phyloP scores from a whole-genome alignment of 345 rosid species.

The Isatis tinctoria region DNA sequence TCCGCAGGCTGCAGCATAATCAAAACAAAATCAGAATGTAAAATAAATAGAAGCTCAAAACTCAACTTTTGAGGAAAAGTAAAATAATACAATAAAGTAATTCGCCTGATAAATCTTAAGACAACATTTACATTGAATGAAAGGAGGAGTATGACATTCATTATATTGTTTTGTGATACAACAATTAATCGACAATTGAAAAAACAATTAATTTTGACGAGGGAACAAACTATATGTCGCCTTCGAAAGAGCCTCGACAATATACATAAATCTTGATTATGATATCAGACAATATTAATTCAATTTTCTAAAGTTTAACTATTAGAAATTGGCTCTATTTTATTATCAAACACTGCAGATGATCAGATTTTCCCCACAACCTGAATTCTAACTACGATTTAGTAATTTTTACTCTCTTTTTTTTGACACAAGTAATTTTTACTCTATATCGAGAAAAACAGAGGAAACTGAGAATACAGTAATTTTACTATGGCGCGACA shows the following conservation, averaged over 20 bases:
- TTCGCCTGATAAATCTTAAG: neutral
- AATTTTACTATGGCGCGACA: neutral
- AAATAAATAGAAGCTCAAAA: neutral
- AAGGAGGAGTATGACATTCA: neutral
- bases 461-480: neutral
- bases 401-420: neutral
- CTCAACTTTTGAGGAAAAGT: neutral
- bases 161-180: neutral
- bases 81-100: neutral
- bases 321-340: neutral
- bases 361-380: neutral
- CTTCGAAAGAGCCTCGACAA: neutral
- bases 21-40: neutral
- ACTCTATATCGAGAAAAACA: neutral
- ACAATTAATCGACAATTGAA: neutral
- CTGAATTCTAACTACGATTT: neutral
- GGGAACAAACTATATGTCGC: neutral
- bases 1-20: too few species aligned
- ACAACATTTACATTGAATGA: neutral
- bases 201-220: neutral
- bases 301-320: neutral
- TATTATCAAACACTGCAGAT: neutral
- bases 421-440: neutral
- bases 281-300: neutral
- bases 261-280: neutral